Conservation (phyloP, 2,329 filamentous ascomycete genomes). For the Sclerotinia borealis region DNA sequence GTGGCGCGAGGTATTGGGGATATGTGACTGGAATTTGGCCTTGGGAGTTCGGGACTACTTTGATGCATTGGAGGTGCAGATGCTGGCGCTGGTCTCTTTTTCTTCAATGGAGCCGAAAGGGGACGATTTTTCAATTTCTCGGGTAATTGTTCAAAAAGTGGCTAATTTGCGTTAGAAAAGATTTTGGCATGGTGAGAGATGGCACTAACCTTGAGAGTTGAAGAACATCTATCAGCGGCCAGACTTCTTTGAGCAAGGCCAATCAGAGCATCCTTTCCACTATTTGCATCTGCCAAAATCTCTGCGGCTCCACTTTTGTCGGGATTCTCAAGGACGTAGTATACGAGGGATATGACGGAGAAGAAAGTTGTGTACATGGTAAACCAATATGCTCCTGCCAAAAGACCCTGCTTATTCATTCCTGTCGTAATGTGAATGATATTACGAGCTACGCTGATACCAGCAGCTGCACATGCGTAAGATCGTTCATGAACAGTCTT, state of each 20-base stretch:
- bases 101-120: constrained; percentile 38
- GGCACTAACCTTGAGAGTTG: constrained; percentile 62
- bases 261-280: constrained; percentile 76
- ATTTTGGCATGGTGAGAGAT: not conserved
- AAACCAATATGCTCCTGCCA: constrained; percentile 85
- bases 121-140: constrained; percentile 55
- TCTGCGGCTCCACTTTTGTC: constrained; percentile 69
- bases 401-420: constrained; percentile 65
- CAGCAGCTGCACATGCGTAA: constrained; percentile 65
- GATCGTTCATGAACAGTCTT: constrained; percentile 66
- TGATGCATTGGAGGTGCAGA: constrained; percentile 33
- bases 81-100: constrained; percentile 51
- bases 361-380: constrained; percentile 81
- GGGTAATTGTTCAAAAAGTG: constrained; percentile 78
- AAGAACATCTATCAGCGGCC: constrained; percentile 81
- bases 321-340: constrained; percentile 75
- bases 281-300: constrained; percentile 76
- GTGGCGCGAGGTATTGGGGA: constrained; percentile 20
- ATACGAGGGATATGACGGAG: constrained; percentile 70
- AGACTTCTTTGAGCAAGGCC: constrained; percentile 76
- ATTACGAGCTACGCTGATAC: constrained; percentile 55
- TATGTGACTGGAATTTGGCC: constrained; percentile 10
- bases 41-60: constrained; percentile 20
- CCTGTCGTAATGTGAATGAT: constrained; percentile 76
- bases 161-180: constrained; percentile 41